Evolutionary conservation across 164 flowering plant species (phyloP).

Genomic region (Liquidambar formosana): DNA sequence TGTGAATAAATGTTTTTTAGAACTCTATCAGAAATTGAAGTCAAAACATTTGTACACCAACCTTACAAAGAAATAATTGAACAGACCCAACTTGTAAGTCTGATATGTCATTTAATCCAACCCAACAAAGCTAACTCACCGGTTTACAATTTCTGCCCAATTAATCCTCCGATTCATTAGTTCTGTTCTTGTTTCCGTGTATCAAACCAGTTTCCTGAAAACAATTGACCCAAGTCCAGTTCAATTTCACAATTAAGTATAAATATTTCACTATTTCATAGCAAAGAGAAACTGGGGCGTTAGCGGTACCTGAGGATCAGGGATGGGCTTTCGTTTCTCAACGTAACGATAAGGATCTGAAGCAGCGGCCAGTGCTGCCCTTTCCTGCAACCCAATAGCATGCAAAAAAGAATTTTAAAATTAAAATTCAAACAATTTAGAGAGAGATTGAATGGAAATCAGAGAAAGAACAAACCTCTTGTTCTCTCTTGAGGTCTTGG

Average conservation of each 20-base stretch:
- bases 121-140: not conserved
- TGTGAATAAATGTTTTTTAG: not conserved
- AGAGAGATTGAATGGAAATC: not conserved
- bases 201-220: conserved; percentile 71
- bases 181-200: conserved; percentile 64
- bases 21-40: not conserved
- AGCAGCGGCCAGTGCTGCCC: conserved; percentile 65
- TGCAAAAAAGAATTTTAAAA: not conserved
- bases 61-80: not conserved
- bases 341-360: conserved; percentile 67
- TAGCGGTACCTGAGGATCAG: conserved; percentile 79
- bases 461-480: conserved; percentile 42
- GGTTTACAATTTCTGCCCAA: not conserved
- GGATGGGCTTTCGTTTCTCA: conserved; percentile 73
- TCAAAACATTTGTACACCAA: not conserved
- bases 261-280: too few relatives aligned
- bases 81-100: not conserved
- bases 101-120: not conserved
- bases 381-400: conserved; percentile 45
- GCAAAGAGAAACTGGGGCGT: not conserved
- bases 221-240: not conserved
- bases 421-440: too few relatives aligned
- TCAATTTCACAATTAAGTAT: not conserved
- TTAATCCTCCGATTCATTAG: conserved; percentile 31
- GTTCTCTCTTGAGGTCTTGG: conserved; percentile 75